Conservation (phyloP, 768 basidiomycete genomes). For the Fibroporia radiculosa region DNA sequence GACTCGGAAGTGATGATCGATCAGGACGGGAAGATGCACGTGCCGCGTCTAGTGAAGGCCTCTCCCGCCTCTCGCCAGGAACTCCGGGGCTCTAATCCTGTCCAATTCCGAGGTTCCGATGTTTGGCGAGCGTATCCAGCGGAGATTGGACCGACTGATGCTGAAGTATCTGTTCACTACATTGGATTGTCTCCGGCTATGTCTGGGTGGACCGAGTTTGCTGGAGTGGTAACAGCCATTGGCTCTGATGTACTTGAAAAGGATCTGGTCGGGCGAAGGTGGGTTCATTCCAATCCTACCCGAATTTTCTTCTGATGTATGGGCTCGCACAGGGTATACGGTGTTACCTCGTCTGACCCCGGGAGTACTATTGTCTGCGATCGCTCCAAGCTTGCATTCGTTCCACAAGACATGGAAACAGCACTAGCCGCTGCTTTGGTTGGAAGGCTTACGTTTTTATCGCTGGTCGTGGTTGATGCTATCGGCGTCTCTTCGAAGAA, state of each 20-base stretch:
- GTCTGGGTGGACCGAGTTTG: constrained; percentile 1
- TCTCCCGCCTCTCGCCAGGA: constrained; percentile 3
- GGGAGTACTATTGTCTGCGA: constrained; percentile 6
- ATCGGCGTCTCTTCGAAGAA: not conserved
- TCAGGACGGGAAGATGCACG: not conserved
- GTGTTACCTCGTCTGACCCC: not conserved
- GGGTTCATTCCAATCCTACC: not conserved
- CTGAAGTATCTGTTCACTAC: constrained; percentile 3
- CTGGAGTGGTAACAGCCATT: not conserved
- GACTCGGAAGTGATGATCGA: constrained; percentile 7
- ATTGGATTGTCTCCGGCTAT: not conserved
- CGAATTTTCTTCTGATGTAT: no score
- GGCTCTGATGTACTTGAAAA: not conserved
- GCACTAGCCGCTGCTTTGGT: not conserved
- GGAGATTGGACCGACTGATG: constrained; percentile 1
- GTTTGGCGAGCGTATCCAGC: constrained; percentile 8
- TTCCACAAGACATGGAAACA: not conserved
- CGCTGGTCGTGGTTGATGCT: not conserved
- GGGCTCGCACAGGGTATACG: constrained; percentile 3
- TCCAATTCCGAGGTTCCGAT: not conserved
- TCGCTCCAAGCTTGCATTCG: not conserved
- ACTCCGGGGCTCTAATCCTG: not conserved
- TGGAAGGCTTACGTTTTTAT: not conserved
- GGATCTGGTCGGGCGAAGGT: not conserved
- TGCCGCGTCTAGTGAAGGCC: constrained; percentile 6